Conservation (phyloP, 306 rosid genomes). For the Prunus mira region DNA sequence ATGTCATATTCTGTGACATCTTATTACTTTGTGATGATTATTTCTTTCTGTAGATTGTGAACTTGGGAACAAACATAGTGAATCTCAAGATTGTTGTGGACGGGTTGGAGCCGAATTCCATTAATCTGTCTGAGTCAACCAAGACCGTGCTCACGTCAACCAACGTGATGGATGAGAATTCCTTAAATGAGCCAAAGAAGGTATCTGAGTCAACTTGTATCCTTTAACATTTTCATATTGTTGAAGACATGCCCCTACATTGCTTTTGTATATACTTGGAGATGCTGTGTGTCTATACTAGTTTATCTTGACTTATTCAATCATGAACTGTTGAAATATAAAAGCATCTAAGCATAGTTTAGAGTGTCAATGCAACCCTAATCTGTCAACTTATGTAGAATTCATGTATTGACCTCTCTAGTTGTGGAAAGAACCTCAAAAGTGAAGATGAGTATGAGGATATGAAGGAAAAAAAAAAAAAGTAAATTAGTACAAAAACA, state of each 20-base stretch:
- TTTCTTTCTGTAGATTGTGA: constrained; percentile 61
- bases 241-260: too few relatives aligned
- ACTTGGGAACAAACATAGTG: constrained; percentile 56
- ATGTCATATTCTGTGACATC: background rate
- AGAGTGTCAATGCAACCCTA: too few relatives aligned
- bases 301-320: too few relatives aligned
- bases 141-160: constrained; percentile 64
- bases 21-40: background rate
- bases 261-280: background rate
- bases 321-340: too few relatives aligned
- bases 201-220: constrained; percentile 28
- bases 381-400: too few relatives aligned
- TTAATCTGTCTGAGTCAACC: constrained; percentile 42
- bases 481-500: too few relatives aligned
- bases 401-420: too few relatives aligned
- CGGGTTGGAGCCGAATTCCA: constrained; percentile 49
- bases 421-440: too few relatives aligned
- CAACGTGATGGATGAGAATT: constrained; percentile 78
- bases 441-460: too few relatives aligned
- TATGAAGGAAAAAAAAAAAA: too few relatives aligned
- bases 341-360: too few relatives aligned
- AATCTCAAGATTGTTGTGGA: constrained; percentile 44
- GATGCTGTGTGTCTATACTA: background rate
- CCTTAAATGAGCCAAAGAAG: constrained; percentile 71
- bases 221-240: background rate